These are phyloP conservation scores for Plasmodium falciparum DNA, from an alignment of 169 alveolate genomes.

Conservation along the genomic window DNA sequence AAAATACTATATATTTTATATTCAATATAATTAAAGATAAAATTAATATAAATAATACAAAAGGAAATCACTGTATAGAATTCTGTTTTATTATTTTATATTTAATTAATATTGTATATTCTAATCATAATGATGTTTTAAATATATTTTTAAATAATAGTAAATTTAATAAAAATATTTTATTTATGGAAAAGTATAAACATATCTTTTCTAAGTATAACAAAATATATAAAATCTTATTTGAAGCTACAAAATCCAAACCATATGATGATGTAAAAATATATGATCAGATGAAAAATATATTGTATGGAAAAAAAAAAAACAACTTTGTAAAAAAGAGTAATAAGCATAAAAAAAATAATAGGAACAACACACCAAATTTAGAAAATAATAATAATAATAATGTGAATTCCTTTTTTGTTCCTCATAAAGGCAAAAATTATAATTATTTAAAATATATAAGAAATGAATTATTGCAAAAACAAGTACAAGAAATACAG, in stretches of 20 bases:
- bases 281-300: not conserved
- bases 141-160: not conserved
- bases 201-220: constrained; percentile 15
- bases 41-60: not conserved
- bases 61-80: not conserved
- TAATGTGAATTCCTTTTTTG: too few species aligned
- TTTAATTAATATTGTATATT: constrained; percentile 14
- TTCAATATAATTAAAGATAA: constrained; percentile 20
- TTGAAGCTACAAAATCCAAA: not conserved
- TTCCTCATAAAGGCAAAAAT: too few species aligned
- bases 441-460: not conserved
- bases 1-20: constrained; percentile 12
- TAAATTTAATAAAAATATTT: not conserved
- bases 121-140: constrained; percentile 30
- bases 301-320: constrained; percentile 11
- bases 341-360: not conserved
- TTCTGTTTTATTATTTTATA: constrained; percentile 39
- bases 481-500: not conserved
- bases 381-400: not conserved
- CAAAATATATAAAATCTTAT: not conserved
- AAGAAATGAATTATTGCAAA: not conserved
- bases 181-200: constrained; percentile 16
- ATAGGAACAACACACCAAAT: not conserved
- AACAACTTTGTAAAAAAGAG: not conserved
- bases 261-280: not conserved